These are phyloP conservation scores for Dryas drummondii DNA, from an alignment of 306 rosid species.

Conservation along the genomic window DNA sequence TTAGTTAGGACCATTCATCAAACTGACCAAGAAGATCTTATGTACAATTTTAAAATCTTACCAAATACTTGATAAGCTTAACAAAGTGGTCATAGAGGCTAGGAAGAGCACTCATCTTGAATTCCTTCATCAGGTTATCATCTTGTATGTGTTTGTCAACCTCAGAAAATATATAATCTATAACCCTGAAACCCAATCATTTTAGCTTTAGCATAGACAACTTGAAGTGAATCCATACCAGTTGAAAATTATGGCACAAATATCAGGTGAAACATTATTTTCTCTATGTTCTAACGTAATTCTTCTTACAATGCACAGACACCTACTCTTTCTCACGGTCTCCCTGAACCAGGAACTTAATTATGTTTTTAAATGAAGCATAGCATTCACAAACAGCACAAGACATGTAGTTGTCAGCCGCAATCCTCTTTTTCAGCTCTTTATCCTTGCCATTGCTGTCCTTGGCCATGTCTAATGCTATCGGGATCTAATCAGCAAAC, in stretches of 20 bases:
- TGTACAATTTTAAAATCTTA: constrained; percentile 29
- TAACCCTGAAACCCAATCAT: constrained; percentile 49
- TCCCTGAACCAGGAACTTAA: constrained; percentile 74
- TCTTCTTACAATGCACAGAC: not conserved
- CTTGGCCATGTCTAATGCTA: constrained; percentile 97
- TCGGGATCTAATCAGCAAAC: constrained; percentile 66
- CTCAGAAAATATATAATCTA: constrained; percentile 59
- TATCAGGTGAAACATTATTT: not conserved
- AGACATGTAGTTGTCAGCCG: constrained; percentile 69
- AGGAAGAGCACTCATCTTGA: constrained; percentile 88
- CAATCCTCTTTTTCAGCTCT: constrained; percentile 83
- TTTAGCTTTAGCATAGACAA: not conserved
- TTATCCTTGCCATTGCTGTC: constrained; percentile 97
- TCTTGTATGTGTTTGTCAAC: constrained; percentile 57
- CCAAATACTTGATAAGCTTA: constrained; percentile 66
- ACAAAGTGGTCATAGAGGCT: constrained; percentile 76
- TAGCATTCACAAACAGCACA: constrained; percentile 94
- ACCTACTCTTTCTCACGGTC: constrained; percentile 71
- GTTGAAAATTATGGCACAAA: not conserved
- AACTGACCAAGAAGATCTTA: not conserved
- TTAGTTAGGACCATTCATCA: constrained; percentile 27
- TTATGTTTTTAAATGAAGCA: constrained; percentile 81
- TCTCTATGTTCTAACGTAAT: not conserved
- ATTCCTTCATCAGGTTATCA: constrained; percentile 43
- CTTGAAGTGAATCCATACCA: not conserved